These are phyloP conservation scores for Penicillium verhagenii DNA, from an alignment of 495 filamentous ascomycete species.

Conservation along the genomic window DNA sequence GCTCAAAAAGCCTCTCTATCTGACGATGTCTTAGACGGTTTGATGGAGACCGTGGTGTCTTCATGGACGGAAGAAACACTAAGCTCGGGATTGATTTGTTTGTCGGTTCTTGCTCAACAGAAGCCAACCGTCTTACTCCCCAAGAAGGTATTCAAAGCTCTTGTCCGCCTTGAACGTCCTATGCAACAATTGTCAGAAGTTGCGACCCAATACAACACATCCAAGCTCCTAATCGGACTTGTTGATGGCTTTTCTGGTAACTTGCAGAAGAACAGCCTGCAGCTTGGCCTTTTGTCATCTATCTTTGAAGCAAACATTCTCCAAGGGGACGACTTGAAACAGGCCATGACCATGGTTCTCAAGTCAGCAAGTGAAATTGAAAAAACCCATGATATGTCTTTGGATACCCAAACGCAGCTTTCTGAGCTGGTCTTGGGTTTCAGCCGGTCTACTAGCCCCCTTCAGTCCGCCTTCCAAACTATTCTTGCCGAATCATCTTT, in stretches of 20 bases:
- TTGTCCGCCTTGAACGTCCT: conserved; percentile 63
- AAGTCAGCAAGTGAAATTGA: conserved; percentile 34
- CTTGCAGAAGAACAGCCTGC: conserved; percentile 57
- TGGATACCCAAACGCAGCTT: conserved; percentile 59
- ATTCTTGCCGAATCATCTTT: conserved; percentile 60
- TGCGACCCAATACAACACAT: conserved; percentile 62
- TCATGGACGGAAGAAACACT: conserved; percentile 72
- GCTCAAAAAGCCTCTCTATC: conserved; percentile 75
- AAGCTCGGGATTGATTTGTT: conserved; percentile 72
- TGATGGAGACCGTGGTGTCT: conserved; percentile 82
- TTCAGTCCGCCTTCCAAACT: conserved; percentile 59
- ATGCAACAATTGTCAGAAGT: conserved; percentile 58
- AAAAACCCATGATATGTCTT: conserved; percentile 36
- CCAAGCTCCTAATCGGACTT: conserved; percentile 71
- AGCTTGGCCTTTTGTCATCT: conserved; percentile 56
- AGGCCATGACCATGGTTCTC: conserved; percentile 63
- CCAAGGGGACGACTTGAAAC: conserved; percentile 56
- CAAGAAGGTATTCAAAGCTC: conserved; percentile 61
- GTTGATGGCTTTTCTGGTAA: conserved; percentile 63
- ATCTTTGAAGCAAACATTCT: conserved; percentile 62
- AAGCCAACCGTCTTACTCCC: conserved; percentile 59
- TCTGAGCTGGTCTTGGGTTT: conserved; percentile 62
- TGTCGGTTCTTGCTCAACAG: conserved; percentile 77
- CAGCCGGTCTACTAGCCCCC: conserved; percentile 44
- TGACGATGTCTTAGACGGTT: conserved; percentile 67